A percentile compares a stretch with the other conserved stretches of the same genome.
Conservation (phyloP, 768 basidiomycete genomes). For the Hericium alpestre region DNA sequence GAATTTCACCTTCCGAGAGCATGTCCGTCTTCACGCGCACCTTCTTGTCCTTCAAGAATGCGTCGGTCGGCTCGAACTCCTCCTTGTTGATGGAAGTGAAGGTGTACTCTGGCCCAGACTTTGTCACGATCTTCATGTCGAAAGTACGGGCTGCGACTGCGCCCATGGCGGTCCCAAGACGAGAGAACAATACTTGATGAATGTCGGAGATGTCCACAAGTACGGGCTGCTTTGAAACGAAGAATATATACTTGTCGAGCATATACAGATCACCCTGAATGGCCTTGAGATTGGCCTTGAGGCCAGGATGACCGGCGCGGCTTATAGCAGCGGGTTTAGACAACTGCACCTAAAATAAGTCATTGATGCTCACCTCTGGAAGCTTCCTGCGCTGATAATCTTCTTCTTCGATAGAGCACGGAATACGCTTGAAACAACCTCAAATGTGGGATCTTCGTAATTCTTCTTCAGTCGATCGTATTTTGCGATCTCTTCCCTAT, state of each 20-base stretch:
- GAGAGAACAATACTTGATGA: slow-evolving; percentile 84
- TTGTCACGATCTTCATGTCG: slow-evolving; percentile 83
- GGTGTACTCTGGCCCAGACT: slow-evolving; percentile 72
- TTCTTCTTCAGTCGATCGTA: slow-evolving; percentile 83
- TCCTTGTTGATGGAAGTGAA: slow-evolving; percentile 96
- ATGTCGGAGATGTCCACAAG: slow-evolving; percentile 87
- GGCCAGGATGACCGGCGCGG: slow-evolving; percentile 82
- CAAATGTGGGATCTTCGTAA: slow-evolving; percentile 91
- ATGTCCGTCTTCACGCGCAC: slow-evolving; percentile 93
- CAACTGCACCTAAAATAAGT: neutral
- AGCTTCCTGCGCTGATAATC: slow-evolving; percentile 77
- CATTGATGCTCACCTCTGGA: slow-evolving; percentile 54
- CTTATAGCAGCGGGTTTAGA: slow-evolving; percentile 26
- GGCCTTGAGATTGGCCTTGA: slow-evolving; percentile 97
- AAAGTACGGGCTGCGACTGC: slow-evolving; percentile 84
- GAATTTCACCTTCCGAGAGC: slow-evolving; percentile 75
- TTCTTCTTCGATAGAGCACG: slow-evolving; percentile 85
- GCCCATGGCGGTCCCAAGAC: slow-evolving; percentile 78
- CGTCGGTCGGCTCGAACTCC: slow-evolving; percentile 79
- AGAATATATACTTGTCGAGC: slow-evolving; percentile 95
- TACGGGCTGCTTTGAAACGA: slow-evolving; percentile 91
- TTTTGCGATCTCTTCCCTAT: slow-evolving; percentile 65
- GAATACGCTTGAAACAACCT: slow-evolving; percentile 91
- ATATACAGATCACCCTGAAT: slow-evolving; percentile 95
- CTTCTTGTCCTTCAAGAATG: slow-evolving; percentile 84